Percentiles rank a stretch among this genome's conserved stretches.
Conservation (phyloP, 768 basidiomycete genomes). For the Austroboletus festivus region DNA sequence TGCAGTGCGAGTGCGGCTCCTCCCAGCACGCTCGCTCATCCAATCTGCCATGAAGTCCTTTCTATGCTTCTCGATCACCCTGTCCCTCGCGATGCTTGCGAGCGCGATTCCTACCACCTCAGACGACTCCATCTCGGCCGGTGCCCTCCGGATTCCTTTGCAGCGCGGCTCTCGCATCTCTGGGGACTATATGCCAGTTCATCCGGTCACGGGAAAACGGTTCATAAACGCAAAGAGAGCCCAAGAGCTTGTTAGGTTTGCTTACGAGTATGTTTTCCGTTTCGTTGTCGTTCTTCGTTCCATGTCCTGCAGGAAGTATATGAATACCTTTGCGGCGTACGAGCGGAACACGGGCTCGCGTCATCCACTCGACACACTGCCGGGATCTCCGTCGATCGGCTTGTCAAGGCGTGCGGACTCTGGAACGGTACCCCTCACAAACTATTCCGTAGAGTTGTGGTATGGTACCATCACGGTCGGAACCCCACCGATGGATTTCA, state of each 20-base stretch:
- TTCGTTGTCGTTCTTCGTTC: neutral
- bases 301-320: conserved; percentile 37
- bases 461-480: conserved; percentile 43
- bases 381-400: neutral
- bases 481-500: conserved; percentile 40
- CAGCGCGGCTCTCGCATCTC: conserved; percentile 4
- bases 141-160: conserved; percentile 6
- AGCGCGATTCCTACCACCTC: conserved; percentile 11
- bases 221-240: neutral
- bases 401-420: conserved; percentile 8
- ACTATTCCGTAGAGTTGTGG: conserved; percentile 36
- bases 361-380: conserved; percentile 28
- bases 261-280: conserved; percentile 8
- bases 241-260: neutral
- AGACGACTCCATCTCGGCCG: too few relatives aligned
- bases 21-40: neutral
- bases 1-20: too few relatives aligned
- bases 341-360: conserved; percentile 40
- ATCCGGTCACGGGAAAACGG: neutral
- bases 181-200: neutral
- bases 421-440: conserved; percentile 28
- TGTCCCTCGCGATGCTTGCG: neutral
- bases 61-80: neutral
- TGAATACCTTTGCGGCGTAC: conserved; percentile 38
- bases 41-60: conserved; percentile 8